Evolutionary conservation across 2,329 filamentous ascomycete species (phyloP).

Genomic region (Hansfordia pulvinata): DNA sequence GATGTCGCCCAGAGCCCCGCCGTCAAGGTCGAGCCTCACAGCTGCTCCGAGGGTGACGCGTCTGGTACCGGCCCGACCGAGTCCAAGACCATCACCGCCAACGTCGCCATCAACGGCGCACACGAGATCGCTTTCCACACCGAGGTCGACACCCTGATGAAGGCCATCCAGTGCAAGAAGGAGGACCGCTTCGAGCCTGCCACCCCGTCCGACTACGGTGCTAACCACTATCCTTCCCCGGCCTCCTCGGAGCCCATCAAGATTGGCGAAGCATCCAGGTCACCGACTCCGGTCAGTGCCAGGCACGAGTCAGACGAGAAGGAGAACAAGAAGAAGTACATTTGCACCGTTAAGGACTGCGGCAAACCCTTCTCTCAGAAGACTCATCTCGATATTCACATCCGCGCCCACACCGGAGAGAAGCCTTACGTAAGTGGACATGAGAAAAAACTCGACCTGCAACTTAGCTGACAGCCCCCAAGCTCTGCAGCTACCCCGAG

Average conservation of each 20-base stretch:
- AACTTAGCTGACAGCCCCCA: conserved; percentile 11
- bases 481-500: conserved; percentile 55
- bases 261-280: too few species aligned
- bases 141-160: conserved; percentile 79
- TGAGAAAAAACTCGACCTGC: conserved; percentile 3
- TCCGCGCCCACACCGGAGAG: conserved; percentile 73
- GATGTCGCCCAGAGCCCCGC: conserved; percentile 18
- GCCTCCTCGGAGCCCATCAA: conserved; percentile 13
- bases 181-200: conserved; percentile 17
- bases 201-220: conserved; percentile 11
- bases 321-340: conserved; percentile 48
- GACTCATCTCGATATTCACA: conserved; percentile 86
- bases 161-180: conserved; percentile 62
- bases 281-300: too few species aligned
- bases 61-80: conserved; percentile 5
- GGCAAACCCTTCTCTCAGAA: conserved; percentile 79
- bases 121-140: conserved; percentile 59
- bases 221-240: conserved; percentile 18
- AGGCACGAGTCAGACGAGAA: conserved; percentile 8
- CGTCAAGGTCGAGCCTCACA: conserved; percentile 19
- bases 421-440: conserved; percentile 66
- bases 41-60: conserved; percentile 6
- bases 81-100: conserved; percentile 28
- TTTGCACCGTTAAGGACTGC: conserved; percentile 62
- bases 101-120: conserved; percentile 29